These are phyloP conservation scores for Anthracocystis setariae DNA, from an alignment of 1,284 basidiomycete genomes.

Conservation along the genomic window DNA sequence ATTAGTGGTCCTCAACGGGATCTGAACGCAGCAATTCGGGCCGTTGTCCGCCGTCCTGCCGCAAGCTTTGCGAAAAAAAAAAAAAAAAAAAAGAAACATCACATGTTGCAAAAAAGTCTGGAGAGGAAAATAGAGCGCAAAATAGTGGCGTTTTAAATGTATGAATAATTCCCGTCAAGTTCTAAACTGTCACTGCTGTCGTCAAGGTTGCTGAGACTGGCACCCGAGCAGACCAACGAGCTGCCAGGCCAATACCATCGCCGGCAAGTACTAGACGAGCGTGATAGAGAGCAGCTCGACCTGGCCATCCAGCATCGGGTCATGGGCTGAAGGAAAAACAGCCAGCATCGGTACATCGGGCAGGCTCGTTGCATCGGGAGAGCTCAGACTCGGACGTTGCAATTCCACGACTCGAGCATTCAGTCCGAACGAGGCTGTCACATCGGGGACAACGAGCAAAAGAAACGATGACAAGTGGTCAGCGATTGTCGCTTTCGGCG, in stretches of 20 bases:
- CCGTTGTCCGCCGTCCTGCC: too few relatives aligned
- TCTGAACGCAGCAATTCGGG: too few relatives aligned
- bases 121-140: too few relatives aligned
- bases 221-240: not conserved
- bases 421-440: constrained; percentile 16
- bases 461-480: not conserved
- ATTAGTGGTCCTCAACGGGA: too few relatives aligned
- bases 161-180: too few relatives aligned
- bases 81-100: too few relatives aligned
- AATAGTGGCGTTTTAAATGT: too few relatives aligned
- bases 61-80: too few relatives aligned
- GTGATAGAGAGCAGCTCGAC: constrained; percentile 42
- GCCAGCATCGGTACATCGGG: constrained; percentile 7
- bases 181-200: too few relatives aligned
- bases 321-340: constrained; percentile 39
- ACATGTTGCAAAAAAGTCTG: not conserved
- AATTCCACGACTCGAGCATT: constrained; percentile 5
- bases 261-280: not conserved
- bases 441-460: not conserved
- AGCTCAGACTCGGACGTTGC: constrained; percentile 6
- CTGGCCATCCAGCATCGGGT: constrained; percentile 20
- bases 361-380: not conserved
- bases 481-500: not conserved
- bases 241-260: too few relatives aligned
- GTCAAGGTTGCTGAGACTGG: too few relatives aligned